These are phyloP conservation scores for Aureobasidium vineae DNA, from an alignment of 2,329 filamentous ascomycete species.

Conservation along the genomic window DNA sequence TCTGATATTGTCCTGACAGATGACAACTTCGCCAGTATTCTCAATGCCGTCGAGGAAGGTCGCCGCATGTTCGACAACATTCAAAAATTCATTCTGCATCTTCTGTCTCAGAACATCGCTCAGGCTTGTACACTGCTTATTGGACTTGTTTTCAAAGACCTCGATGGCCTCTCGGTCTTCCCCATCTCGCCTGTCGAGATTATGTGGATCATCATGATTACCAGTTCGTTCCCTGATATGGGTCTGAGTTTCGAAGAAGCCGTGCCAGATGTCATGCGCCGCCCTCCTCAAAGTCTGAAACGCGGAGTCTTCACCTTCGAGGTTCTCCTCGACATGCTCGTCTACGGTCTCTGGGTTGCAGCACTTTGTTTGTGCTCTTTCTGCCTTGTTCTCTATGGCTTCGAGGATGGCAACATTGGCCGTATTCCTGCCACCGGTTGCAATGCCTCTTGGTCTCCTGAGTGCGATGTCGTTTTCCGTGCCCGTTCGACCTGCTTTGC, in stretches of 20 bases:
- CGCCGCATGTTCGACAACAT: slow-evolving; percentile 84
- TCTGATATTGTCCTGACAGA: slow-evolving; percentile 74
- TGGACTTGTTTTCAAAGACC: slow-evolving; percentile 75
- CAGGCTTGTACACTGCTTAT: slow-evolving; percentile 77
- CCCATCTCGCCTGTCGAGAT: slow-evolving; percentile 81
- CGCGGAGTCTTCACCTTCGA: slow-evolving; percentile 74
- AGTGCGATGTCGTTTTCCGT: slow-evolving; percentile 65
- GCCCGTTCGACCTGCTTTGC: slow-evolving; percentile 72
- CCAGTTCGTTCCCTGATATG: slow-evolving; percentile 82
- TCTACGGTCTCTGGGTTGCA: slow-evolving; percentile 77
- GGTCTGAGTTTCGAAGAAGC: slow-evolving; percentile 79
- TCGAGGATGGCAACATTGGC: slow-evolving; percentile 54
- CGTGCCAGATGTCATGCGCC: slow-evolving; percentile 71
- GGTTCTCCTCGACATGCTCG: slow-evolving; percentile 73
- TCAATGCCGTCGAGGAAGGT: slow-evolving; percentile 76
- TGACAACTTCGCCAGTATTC: slow-evolving; percentile 84
- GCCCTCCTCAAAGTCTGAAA: slow-evolving; percentile 69
- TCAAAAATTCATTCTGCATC: slow-evolving; percentile 77
- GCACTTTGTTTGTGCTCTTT: slow-evolving; percentile 62
- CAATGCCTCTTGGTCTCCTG: slow-evolving; percentile 56
- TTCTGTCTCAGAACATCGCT: slow-evolving; percentile 77
- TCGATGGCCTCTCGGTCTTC: slow-evolving; percentile 69
- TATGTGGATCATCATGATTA: slow-evolving; percentile 93
- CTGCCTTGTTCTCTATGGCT: slow-evolving; percentile 62
- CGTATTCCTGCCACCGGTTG: slow-evolving; percentile 55